A percentile compares a stretch with the other conserved stretches of the same genome.
Conservation (phyloP, 2,329 filamentous ascomycete genomes). For the Fusarium pseudonygamai region DNA sequence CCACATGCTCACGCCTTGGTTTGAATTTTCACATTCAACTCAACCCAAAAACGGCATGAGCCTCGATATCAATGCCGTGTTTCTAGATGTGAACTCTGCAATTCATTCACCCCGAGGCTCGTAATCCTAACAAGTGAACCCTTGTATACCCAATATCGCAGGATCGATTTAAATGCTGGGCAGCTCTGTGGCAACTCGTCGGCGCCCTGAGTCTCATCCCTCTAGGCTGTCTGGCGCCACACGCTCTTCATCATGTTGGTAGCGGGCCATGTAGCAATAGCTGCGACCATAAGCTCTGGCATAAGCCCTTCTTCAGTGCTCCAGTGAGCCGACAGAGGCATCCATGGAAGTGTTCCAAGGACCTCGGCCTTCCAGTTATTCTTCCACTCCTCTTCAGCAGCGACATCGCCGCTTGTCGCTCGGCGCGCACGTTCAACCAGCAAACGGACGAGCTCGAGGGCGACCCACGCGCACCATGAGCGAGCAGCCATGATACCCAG, state of each 20-base stretch:
- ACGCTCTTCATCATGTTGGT: conserved; percentile 56
- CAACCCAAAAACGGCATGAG: conserved; percentile 15
- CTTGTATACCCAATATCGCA: neutral
- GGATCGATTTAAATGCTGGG: neutral
- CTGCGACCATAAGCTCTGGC: conserved; percentile 52
- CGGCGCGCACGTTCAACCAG: conserved; percentile 56
- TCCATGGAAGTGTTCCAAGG: conserved; percentile 77
- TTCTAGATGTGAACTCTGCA: conserved; percentile 17
- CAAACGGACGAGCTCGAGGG: conserved; percentile 77
- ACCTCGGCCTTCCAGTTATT: conserved; percentile 72
- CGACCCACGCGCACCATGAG: conserved; percentile 83
- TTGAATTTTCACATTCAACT: conserved; percentile 16
- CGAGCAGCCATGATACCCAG: conserved; percentile 79
- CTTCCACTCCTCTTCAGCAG: conserved; percentile 54
- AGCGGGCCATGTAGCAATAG: conserved; percentile 57
- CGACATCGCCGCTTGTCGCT: conserved; percentile 47
- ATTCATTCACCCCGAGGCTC: neutral
- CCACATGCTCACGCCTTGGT: neutral
- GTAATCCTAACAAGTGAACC: neutral
- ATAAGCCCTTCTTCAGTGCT: conserved; percentile 71
- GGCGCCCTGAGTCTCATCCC: neutral
- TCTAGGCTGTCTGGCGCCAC: conserved; percentile 52
- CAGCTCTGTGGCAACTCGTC: neutral
- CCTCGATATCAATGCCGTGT: conserved; percentile 3
- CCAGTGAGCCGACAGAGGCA: conserved; percentile 87